Conservation (phyloP, 2,329 filamentous ascomycete genomes). For the Fusarium ambrosium region DNA sequence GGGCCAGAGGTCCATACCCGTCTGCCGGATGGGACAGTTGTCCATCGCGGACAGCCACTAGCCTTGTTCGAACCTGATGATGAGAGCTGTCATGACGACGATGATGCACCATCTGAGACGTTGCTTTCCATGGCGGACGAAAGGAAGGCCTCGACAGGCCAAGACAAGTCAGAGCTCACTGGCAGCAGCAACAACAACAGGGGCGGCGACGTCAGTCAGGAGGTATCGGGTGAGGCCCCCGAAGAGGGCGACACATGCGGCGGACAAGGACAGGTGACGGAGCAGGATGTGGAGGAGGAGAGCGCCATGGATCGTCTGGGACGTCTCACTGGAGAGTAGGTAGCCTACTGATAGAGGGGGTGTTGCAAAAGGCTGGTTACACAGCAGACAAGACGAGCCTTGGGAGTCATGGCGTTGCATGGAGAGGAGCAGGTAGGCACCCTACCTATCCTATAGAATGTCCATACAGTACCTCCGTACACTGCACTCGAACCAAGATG, state of each 20-base stretch:
- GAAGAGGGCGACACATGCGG: neutral
- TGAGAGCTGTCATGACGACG: neutral
- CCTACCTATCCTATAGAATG: neutral
- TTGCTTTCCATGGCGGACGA: neutral
- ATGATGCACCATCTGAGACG: neutral
- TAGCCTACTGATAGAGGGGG: slow-evolving; percentile 6
- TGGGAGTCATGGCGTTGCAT: neutral
- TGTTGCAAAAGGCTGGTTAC: neutral
- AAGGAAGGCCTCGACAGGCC: neutral
- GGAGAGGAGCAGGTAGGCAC: neutral
- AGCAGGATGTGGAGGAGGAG: slow-evolving; percentile 17
- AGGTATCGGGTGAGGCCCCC: neutral
- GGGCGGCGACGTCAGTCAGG: neutral
- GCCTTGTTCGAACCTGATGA: slow-evolving; percentile 31
- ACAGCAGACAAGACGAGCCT: neutral
- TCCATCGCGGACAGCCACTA: slow-evolving; percentile 39
- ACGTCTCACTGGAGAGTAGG: slow-evolving; percentile 21
- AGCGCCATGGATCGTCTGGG: slow-evolving; percentile 41
- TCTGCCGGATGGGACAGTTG: slow-evolving; percentile 35
- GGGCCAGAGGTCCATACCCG: slow-evolving; percentile 22
- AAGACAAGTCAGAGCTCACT: neutral
- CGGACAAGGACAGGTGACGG: neutral
- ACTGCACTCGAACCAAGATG: neutral
- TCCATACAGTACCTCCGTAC: neutral
- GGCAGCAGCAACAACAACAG: neutral